Percentiles rank a stretch among this genome's conserved stretches.
Conservation (phyloP, 805 yeast species). For the Grigorovia transvaalensis region DNA sequence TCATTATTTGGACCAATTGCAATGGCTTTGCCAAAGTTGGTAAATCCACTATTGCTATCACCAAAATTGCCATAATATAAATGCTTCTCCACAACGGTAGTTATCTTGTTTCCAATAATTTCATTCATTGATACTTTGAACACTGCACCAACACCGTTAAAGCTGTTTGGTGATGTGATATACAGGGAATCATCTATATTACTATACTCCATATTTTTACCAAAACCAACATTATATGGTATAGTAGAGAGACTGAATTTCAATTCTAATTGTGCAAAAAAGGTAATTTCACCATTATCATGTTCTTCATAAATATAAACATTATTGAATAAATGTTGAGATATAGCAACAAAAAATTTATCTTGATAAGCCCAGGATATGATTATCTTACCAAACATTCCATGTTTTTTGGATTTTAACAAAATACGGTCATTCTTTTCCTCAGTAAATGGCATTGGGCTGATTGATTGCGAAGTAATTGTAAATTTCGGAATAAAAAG, state of each 20-base stretch:
- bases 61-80: background rate
- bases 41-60: conserved; percentile 23
- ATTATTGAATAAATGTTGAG: conserved; percentile 16
- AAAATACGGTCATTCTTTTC: background rate
- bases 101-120: background rate
- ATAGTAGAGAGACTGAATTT: conserved; percentile 7
- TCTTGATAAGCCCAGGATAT: conserved; percentile 8
- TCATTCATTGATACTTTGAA: conserved; percentile 28
- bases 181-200: conserved; percentile 17
- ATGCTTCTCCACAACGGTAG: background rate
- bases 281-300: background rate
- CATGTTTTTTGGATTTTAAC: conserved; percentile 11
- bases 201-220: conserved; percentile 18
- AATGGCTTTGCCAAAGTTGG: conserved; percentile 37
- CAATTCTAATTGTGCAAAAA: background rate
- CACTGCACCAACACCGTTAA: conserved; percentile 32
- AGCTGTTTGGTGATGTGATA: conserved; percentile 36
- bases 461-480: background rate
- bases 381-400: conserved; percentile 17
- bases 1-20: conserved; percentile 17
- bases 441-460: background rate
- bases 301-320: conserved; percentile 15
- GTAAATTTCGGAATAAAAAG: background rate
- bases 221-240: conserved; percentile 28
- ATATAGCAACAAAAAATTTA: conserved; percentile 12